phyloP scores from a whole-genome alignment of 2,329 filamentous ascomycete species.

The Fusarium chuoi region DNA sequence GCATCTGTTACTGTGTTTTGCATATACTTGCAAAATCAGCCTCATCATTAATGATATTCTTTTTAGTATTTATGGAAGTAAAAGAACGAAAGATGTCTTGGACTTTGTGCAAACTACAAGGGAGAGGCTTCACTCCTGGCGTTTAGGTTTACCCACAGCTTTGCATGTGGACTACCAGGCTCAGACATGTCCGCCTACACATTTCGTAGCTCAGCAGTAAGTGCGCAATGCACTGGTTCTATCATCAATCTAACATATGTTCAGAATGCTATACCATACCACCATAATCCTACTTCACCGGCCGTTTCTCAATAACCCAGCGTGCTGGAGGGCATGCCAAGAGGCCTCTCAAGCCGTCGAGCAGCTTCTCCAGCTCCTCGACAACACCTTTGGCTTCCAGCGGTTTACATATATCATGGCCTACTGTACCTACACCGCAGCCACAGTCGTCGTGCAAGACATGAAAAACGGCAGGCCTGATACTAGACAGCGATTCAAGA shows the following conservation, averaged over 20 bases:
- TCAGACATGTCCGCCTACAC: background rate
- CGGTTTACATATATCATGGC: background rate
- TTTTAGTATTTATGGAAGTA: background rate
- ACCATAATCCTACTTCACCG: background rate
- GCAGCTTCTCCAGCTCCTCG: background rate
- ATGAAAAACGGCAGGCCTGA: background rate
- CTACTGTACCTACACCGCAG: background rate
- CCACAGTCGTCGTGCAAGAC: background rate
- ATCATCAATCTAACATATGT: background rate
- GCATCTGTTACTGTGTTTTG: background rate
- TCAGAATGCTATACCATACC: background rate
- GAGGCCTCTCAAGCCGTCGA: background rate
- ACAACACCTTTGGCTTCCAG: background rate
- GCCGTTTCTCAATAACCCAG: background rate
- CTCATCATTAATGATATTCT: background rate
- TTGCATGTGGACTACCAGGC: background rate
- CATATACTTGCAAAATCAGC: background rate
- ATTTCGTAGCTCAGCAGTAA: conserved; percentile 1
- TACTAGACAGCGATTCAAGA: background rate
- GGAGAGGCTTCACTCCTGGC: background rate
- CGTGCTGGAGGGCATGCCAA: background rate
- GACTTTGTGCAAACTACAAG: background rate
- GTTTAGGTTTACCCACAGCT: background rate
- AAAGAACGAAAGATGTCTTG: background rate
- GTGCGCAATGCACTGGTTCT: background rate